Percentiles rank a stretch among this genome's conserved stretches.
Evolutionary conservation across 176 grass and related monocot genomes (phyloP).

Genomic region (Eleusine indica): DNA sequence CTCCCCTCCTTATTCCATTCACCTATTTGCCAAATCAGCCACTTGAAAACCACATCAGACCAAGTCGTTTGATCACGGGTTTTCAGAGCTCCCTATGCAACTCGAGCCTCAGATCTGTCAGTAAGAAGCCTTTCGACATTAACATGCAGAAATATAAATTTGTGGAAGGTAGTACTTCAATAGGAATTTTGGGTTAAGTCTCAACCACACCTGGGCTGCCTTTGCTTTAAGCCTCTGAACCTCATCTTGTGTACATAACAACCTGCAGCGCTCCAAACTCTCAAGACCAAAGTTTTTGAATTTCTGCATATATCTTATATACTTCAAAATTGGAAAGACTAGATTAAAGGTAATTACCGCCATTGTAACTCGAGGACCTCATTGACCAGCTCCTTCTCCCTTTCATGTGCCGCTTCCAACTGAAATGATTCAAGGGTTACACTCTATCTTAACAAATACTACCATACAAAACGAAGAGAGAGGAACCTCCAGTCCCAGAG

Average conservation of each 20-base stretch:
- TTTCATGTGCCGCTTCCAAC: constrained; percentile 83
- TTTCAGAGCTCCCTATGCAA: constrained; percentile 6
- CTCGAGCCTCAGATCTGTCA: constrained; percentile 45
- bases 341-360: constrained; percentile 59
- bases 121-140: constrained; percentile 15
- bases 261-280: constrained; percentile 48
- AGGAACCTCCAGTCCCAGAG: not conserved
- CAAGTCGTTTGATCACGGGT: not conserved
- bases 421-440: constrained; percentile 28
- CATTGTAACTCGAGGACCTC: constrained; percentile 80
- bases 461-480: not conserved
- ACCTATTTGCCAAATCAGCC: not conserved
- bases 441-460: not conserved
- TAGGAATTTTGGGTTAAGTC: not conserved
- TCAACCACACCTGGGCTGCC: constrained; percentile 49
- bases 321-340: constrained; percentile 14
- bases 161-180: not conserved
- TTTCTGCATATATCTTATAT: not conserved
- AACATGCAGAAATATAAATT: constrained; percentile 4
- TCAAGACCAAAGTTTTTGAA: constrained; percentile 2
- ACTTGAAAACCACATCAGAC: not conserved
- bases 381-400: constrained; percentile 77
- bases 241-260: constrained; percentile 76
- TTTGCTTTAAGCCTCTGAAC: constrained; percentile 81
- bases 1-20: constrained; percentile 17